These are phyloP conservation scores for Hypomyces perniciosus DNA, from an alignment of 2,329 filamentous ascomycete species.

Conservation along the genomic window DNA sequence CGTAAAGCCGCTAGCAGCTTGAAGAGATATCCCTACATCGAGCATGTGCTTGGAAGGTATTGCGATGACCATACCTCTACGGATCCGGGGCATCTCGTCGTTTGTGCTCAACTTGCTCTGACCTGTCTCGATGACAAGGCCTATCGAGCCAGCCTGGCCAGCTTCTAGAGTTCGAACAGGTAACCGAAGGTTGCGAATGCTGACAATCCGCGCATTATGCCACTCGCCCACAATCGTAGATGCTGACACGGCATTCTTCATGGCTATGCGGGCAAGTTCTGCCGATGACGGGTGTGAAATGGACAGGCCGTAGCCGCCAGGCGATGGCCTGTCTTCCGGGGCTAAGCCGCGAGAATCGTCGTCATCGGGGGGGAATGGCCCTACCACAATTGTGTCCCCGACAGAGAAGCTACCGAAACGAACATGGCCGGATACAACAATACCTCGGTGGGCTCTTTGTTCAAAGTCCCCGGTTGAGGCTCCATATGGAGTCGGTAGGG, in stretches of 20 bases:
- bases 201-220: conserved; percentile 74
- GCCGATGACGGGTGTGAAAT: conserved; percentile 48
- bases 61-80: conserved; percentile 80
- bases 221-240: conserved; percentile 60
- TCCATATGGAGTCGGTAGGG: conserved; percentile 56
- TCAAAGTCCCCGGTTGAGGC: conserved; percentile 15
- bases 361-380: conserved; percentile 63
- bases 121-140: conserved; percentile 55
- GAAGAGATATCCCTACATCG: conserved; percentile 51
- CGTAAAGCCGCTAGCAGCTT: conserved; percentile 61
- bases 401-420: conserved; percentile 72
- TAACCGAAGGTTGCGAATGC: conserved; percentile 79
- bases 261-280: conserved; percentile 47
- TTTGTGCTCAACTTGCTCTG: not conserved
- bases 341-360: conserved; percentile 33
- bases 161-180: conserved; percentile 69
- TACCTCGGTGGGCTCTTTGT: conserved; percentile 41
- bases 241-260: conserved; percentile 46
- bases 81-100: conserved; percentile 38
- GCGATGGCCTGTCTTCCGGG: conserved; percentile 43
- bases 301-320: conserved; percentile 43
- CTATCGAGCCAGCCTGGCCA: conserved; percentile 86
- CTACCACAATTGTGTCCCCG: conserved; percentile 71
- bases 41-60: conserved; percentile 54
- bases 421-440: conserved; percentile 80